These are phyloP conservation scores for Houttuynia cordata DNA, from an alignment of 164 flowering plant species.

Conservation along the genomic window DNA sequence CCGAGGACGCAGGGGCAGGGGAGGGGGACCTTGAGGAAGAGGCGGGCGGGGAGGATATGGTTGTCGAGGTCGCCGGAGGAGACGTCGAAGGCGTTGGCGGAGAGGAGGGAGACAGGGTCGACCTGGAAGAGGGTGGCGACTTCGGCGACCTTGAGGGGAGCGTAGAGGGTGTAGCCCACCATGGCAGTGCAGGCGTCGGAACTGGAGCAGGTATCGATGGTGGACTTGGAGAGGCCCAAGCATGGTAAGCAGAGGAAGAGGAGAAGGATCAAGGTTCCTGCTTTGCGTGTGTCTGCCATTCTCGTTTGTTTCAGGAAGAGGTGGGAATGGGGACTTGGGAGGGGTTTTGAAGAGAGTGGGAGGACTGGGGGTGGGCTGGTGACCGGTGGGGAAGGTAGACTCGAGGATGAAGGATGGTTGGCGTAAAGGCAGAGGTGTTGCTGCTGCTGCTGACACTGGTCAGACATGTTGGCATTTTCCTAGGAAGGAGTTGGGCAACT, in stretches of 20 bases:
- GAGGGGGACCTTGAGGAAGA: conserved; percentile 69
- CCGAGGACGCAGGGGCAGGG: conserved; percentile 75
- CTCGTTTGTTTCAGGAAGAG: background rate
- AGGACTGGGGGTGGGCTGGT: no score
- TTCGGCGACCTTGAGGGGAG: conserved; percentile 84
- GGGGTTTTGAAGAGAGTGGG: background rate
- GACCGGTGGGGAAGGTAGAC: no score
- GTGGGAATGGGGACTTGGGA: background rate
- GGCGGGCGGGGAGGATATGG: conserved; percentile 64
- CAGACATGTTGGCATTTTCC: no score
- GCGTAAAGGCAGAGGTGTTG: no score
- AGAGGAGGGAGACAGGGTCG: conserved; percentile 62
- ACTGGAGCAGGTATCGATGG: conserved; percentile 79
- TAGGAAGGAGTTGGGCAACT: no score
- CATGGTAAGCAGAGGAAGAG: conserved; percentile 2
- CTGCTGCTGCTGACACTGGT: no score
- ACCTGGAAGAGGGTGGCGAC: conserved; percentile 67
- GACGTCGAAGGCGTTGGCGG: conserved; percentile 72
- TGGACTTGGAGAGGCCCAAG: conserved; percentile 36
- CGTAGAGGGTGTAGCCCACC: conserved; percentile 77
- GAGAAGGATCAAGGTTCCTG: background rate
- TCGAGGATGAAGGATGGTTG: no score
- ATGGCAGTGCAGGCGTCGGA: conserved; percentile 66
- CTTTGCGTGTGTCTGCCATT: background rate
- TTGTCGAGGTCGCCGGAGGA: conserved; percentile 77